Base-by-base conservation (phyloP, 805 yeast species). In the Jamesozyma rosinii region DNA sequence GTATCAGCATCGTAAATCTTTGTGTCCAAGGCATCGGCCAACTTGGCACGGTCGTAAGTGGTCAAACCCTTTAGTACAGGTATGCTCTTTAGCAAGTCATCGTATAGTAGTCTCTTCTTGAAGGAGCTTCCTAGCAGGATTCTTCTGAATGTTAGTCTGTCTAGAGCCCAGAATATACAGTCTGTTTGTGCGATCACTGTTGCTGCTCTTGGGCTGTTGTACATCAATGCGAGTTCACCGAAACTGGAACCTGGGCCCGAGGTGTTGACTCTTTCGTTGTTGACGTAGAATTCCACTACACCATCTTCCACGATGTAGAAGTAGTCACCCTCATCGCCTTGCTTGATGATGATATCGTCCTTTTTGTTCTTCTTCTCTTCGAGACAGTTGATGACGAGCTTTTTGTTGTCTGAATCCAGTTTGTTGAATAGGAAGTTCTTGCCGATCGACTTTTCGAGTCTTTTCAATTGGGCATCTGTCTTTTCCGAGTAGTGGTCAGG, bases 171-270 rank as follows among this genome's bases (percentile, higher is more conserved):
- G 41, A 90, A 71, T 27, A 77, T 77, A 55, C 82, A 74, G 47
- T 83, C 86, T 6, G 83, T 72, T 20, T 70, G 63, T 9, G 95
- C 89, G 22, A 74, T 55, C 1, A 85, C 97, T 1, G 97, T 87
- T 9, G 97, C 97, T 6, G 97, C 97, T 66, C 98, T 80, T 48
- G 97, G 97, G 17, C 96, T 80, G 64, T 92, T 90, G 69, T 92
- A 90, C 95, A 92, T 88, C 55, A 92, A 74, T 3, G 98, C 98
- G 57, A 92, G 74, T 65, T 92, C 98, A 59, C 98, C 98, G 65
- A 92, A 92, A 37, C 90, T 81, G 4, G 95, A 77, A 5, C 97
- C 97, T 33, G 86, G 79, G 9, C 85, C 82, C n/a, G 85, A 74
- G 1, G 83, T 70, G 58, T 76, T 81, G 32, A 88, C 90, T 55